These are phyloP conservation scores for Dioszegia hungarica DNA, from an alignment of 768 basidiomycete genomes.

Conservation along the genomic window DNA sequence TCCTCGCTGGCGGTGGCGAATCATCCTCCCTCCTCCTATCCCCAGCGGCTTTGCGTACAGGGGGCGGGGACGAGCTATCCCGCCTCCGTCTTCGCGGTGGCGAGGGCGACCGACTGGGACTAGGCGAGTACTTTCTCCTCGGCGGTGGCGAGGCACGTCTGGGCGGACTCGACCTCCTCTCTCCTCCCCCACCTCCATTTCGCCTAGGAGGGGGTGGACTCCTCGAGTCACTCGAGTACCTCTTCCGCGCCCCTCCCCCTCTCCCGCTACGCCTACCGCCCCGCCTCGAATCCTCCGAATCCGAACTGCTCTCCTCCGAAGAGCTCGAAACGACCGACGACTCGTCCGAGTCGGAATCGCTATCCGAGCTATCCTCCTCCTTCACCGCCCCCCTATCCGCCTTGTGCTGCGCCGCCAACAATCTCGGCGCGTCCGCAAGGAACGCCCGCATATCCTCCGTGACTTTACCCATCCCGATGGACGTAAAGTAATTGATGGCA, in stretches of 20 bases:
- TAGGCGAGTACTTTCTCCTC: constrained; percentile 15
- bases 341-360: constrained; percentile 35
- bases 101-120: constrained; percentile 7
- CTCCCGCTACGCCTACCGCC: constrained; percentile 14
- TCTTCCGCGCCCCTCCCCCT: constrained; percentile 7
- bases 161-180: too few species aligned
- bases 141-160: constrained; percentile 13
- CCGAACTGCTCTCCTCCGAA: constrained; percentile 48
- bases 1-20: constrained; percentile 8
- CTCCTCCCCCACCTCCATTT: too few species aligned
- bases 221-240: constrained; percentile 18
- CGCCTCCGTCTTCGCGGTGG: constrained; percentile 3
- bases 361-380: constrained; percentile 46
- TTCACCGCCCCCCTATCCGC: constrained; percentile 51
- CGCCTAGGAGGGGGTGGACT: constrained; percentile 19
- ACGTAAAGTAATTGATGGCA: constrained; percentile 96
- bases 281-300: constrained; percentile 33
- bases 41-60: too few species aligned
- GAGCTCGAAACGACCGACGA: constrained; percentile 25
- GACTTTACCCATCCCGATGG: constrained; percentile 78
- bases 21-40: neutral
- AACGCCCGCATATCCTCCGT: constrained; percentile 98
- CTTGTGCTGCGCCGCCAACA: constrained; percentile 89
- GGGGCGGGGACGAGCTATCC: constrained; percentile 20
- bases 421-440: constrained; percentile 88